Percentiles rank a stretch among this genome's conserved stretches.
These are phyloP conservation scores for Leccinum obscurum DNA, from an alignment of 768 basidiomycete genomes.

Conservation along the genomic window DNA sequence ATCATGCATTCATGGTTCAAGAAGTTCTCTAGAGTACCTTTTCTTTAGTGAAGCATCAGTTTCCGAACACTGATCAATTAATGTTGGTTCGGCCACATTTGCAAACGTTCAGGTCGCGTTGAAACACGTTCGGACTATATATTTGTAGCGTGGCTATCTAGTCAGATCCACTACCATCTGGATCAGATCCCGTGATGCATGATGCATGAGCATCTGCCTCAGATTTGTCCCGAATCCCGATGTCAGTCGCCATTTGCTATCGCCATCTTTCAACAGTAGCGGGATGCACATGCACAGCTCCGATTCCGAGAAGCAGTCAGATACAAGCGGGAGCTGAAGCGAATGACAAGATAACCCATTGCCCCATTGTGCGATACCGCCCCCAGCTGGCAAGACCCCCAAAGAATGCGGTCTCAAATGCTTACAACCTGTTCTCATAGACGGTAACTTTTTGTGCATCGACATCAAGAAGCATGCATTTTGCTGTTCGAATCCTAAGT, in stretches of 20 bases:
- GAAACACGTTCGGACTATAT: neutral
- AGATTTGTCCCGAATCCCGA: neutral
- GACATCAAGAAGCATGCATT: no score
- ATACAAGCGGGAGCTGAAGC: no score
- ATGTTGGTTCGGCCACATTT: neutral
- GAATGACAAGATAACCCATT: no score
- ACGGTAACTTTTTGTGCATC: no score
- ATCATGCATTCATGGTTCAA: neutral
- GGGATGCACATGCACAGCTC: no score
- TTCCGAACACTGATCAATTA: neutral
- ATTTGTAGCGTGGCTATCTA: neutral
- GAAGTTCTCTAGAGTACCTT: neutral
- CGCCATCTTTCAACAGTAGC: neutral
- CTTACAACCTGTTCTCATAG: no score
- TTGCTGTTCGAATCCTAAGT: no score
- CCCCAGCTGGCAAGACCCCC: no score
- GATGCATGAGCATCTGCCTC: neutral
- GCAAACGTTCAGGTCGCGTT: neutral
- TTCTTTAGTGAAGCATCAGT: neutral
- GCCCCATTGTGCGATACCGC: no score
- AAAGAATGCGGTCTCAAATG: no score
- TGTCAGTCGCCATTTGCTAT: neutral
- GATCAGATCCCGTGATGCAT: neutral
- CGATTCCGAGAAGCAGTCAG: no score
- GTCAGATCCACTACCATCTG: neutral